Percentiles rank a stretch among this genome's conserved stretches.
Conservation (phyloP, 2,329 filamentous ascomycete genomes). For the Nakataea oryzae region DNA sequence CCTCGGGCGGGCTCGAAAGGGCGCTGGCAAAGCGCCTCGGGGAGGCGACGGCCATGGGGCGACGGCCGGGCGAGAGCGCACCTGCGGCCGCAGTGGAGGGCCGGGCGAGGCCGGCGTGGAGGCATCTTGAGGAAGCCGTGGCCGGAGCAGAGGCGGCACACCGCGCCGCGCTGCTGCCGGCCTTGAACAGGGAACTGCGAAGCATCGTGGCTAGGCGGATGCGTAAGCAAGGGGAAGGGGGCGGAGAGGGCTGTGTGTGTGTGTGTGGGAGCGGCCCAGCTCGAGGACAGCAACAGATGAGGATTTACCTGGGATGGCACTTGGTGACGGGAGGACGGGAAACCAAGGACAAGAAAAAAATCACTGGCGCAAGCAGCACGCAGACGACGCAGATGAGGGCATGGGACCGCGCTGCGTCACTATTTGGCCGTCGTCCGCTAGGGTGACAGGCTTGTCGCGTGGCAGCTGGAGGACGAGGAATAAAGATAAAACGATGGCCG, state of each 20-base stretch:
- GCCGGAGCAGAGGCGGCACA: constrained; percentile 11
- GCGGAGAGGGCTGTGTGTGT: background rate
- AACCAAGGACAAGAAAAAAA: constrained; percentile 4
- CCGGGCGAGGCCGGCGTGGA: constrained; percentile 21
- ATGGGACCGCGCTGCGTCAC: background rate
- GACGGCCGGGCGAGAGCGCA: constrained; percentile 30
- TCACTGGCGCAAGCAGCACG: background rate
- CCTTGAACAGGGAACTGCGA: constrained; percentile 56
- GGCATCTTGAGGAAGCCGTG: constrained; percentile 22
- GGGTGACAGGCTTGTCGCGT: background rate
- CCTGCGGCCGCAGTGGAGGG: constrained; percentile 4
- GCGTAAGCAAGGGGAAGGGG: background rate
- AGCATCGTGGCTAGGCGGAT: constrained; percentile 47
- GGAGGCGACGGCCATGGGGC: constrained; percentile 36
- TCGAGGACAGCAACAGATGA: background rate
- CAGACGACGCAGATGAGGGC: background rate
- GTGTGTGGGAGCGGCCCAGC: no score
- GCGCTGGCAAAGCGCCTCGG: constrained; percentile 46
- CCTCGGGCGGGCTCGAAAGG: constrained; percentile 51
- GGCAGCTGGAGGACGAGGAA: background rate
- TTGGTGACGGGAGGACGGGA: background rate
- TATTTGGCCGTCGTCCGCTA: background rate
- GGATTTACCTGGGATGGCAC: background rate
- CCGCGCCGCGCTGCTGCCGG: constrained; percentile 43
- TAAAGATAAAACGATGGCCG: background rate